These are phyloP conservation scores for Suhomyces emberorum DNA, from an alignment of 805 yeast species.

Conservation along the genomic window DNA sequence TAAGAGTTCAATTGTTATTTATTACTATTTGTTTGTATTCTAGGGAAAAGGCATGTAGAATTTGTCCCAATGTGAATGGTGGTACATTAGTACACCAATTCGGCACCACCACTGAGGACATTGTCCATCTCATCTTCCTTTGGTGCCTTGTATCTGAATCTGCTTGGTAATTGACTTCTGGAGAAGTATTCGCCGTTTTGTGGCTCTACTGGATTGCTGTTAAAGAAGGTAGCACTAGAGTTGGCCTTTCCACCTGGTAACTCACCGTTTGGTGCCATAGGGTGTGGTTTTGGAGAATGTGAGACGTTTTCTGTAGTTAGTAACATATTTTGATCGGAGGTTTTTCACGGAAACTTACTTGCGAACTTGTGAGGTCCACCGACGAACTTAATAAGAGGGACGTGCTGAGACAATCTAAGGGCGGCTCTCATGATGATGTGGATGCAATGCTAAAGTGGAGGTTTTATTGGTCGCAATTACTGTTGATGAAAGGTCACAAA, in stretches of 20 bases:
- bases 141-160: constrained; percentile 66
- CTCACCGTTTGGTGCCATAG: constrained; percentile 43
- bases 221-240: constrained; percentile 14
- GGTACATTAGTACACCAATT: constrained; percentile 29
- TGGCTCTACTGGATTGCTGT: constrained; percentile 38
- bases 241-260: constrained; percentile 27
- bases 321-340: too few species aligned
- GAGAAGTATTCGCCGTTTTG: constrained; percentile 45
- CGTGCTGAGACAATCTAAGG: constrained; percentile 37
- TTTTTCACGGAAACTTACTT: constrained; percentile 34
- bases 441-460: too few species aligned
- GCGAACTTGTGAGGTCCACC: constrained; percentile 69
- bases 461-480: not conserved
- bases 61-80: too few species aligned
- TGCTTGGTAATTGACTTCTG: constrained; percentile 63
- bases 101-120: constrained; percentile 84
- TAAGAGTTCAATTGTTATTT: not conserved
- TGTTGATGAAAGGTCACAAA: too few species aligned
- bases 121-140: constrained; percentile 71
- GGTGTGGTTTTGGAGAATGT: constrained; percentile 33
- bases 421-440: constrained; percentile 29
- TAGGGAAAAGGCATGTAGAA: constrained; percentile 20
- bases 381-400: constrained; percentile 79
- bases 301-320: constrained; percentile 14
- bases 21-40: not conserved